A percentile compares a stretch with the other conserved stretches of the same genome.
phyloP scores from a whole-genome alignment of 345 rosid genomes.

The Gossypium rotundifolium region DNA sequence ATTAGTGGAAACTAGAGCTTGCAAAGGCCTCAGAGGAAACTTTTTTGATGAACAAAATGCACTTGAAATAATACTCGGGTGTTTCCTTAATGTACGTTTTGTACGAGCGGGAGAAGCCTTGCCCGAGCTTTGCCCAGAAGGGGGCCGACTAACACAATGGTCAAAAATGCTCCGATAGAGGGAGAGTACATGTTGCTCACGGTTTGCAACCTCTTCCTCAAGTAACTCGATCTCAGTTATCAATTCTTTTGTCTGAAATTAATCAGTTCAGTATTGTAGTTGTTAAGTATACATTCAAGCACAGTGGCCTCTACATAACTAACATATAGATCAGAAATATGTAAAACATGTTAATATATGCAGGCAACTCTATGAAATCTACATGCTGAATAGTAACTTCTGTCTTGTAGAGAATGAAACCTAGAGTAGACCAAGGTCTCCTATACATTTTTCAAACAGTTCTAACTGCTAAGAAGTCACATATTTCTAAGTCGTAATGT shows the following conservation, averaged over 20 bases:
- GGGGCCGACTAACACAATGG: conserved; percentile 41
- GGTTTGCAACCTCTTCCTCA: conserved; percentile 78
- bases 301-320: background rate
- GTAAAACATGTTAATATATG: background rate
- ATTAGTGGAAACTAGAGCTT: conserved; percentile 40
- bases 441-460: background rate
- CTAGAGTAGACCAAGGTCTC: background rate
- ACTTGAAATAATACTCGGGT: conserved; percentile 77
- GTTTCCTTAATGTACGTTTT: conserved; percentile 55
- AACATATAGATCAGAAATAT: background rate
- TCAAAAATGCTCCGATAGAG: conserved; percentile 72
- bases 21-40: conserved; percentile 53
- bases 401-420: background rate
- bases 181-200: conserved; percentile 80
- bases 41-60: conserved; percentile 79
- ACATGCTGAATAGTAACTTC: background rate
- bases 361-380: background rate
- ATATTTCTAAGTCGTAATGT: background rate
- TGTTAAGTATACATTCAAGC: conserved; percentile 12
- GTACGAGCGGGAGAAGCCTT: conserved; percentile 66
- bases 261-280: background rate
- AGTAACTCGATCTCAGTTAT: conserved; percentile 75
- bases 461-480: background rate
- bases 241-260: conserved; percentile 68
- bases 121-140: conserved; percentile 57